These are phyloP conservation scores for Nicotiana obtusifolia DNA, from an alignment of 257 asterid genomes.

Conservation along the genomic window DNA sequence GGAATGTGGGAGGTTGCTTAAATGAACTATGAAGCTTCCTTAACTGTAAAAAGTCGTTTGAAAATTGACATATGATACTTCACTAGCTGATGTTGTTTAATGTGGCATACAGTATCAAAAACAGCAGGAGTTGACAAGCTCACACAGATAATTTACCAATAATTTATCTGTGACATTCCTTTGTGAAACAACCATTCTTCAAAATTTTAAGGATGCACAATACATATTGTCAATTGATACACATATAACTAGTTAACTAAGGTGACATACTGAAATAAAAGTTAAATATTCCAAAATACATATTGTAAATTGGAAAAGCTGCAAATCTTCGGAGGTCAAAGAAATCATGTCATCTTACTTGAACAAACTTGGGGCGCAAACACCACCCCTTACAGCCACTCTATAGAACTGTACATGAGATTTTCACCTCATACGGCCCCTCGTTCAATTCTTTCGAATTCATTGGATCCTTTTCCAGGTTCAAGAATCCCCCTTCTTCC, in stretches of 20 bases:
- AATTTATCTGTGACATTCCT: neutral
- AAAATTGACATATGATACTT: neutral
- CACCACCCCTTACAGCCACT: no score
- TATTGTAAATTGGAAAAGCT: neutral
- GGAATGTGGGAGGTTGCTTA: neutral
- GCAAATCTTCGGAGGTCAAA: neutral
- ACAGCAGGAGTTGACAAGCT: neutral
- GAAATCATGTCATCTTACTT: neutral
- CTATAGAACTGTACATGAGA: no score
- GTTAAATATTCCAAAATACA: neutral
- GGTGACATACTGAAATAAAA: neutral
- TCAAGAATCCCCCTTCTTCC: no score
- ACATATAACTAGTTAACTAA: neutral
- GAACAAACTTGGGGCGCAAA: neutral
- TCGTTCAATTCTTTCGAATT: no score
- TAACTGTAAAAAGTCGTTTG: neutral
- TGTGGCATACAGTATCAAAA: neutral
- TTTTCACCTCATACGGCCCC: no score
- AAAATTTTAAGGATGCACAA: neutral
- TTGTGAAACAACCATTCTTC: neutral
- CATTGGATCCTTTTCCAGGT: no score
- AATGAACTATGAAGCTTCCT: neutral
- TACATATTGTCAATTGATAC: neutral
- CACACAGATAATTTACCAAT: neutral
- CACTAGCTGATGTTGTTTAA: neutral